Percentiles rank a stretch among this genome's conserved stretches.
Evolutionary conservation across 1,139 yeast genomes (phyloP).

Genomic region (Debaryomycetaceae sp.): DNA sequence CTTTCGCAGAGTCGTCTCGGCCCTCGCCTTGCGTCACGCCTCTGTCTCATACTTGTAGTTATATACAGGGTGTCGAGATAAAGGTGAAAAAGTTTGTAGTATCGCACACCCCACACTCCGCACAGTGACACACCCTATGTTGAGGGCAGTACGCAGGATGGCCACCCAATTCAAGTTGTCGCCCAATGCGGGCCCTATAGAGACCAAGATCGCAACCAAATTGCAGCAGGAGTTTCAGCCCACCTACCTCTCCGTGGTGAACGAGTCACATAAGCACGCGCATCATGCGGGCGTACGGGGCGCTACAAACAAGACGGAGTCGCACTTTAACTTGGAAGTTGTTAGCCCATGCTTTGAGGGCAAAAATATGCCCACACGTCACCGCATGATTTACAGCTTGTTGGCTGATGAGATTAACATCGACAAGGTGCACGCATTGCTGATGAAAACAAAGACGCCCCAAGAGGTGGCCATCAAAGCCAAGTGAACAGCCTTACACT

Average conservation of each 20-base stretch:
- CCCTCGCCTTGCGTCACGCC: no score
- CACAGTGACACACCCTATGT: no score
- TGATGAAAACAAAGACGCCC: constrained; percentile 76
- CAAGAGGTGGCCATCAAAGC: constrained; percentile 32
- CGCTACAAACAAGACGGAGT: constrained; percentile 70
- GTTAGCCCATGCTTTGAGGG: constrained; percentile 72
- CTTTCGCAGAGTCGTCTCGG: no score
- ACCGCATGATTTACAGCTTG: constrained; percentile 66
- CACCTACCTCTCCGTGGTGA: constrained; percentile 49
- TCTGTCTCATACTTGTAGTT: no score
- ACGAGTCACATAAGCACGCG: constrained; percentile 86
- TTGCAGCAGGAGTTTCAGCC: constrained; percentile 48
- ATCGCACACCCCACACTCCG: no score
- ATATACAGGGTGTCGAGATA: no score
- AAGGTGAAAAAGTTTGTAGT: no score
- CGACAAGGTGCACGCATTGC: constrained; percentile 85
- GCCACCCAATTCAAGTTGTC: constrained; percentile 6
- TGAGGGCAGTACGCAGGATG: constrained; percentile 7
- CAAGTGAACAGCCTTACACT: background rate
- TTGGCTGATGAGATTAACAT: constrained; percentile 67
- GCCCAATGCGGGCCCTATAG: constrained; percentile 46
- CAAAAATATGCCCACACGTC: constrained; percentile 67
- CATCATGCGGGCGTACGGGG: constrained; percentile 84
- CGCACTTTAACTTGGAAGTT: constrained; percentile 74
- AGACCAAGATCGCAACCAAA: constrained; percentile 44